Percentiles rank a stretch among this genome's conserved stretches.
phyloP scores from a whole-genome alignment of 2,329 filamentous ascomycete species.

The Botrytis hyacinthi region DNA sequence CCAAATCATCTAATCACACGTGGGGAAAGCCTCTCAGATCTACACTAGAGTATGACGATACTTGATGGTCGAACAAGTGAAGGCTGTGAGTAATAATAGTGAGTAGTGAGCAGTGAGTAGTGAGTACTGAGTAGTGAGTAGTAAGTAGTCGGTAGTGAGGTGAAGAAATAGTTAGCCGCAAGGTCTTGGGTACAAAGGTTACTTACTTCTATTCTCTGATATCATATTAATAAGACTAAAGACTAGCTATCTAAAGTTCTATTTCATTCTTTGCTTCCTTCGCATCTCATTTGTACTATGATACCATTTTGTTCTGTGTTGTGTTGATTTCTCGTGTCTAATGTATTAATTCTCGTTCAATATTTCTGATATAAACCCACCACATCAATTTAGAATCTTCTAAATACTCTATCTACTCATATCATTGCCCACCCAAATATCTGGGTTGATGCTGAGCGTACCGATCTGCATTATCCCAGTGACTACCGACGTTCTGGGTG shows the following conservation, averaged over 20 bases:
- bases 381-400: background rate
- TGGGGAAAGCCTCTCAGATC: background rate
- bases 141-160: background rate
- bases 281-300: background rate
- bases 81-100: constrained; percentile 10
- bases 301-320: background rate
- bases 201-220: background rate
- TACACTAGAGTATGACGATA: background rate
- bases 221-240: background rate
- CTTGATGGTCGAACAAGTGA: constrained; percentile 13
- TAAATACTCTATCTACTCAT: background rate
- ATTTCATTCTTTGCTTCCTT: background rate
- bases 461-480: background rate
- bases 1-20: background rate
- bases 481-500: constrained; percentile 5
- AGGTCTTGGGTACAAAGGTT: constrained; percentile 4
- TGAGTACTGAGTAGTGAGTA: background rate
- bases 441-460: background rate
- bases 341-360: background rate
- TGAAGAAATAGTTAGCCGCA: constrained; percentile 1
- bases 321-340: background rate
- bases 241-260: background rate
- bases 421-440: background rate
- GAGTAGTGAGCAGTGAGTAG: background rate
- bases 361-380: background rate